Evolutionary conservation across 148 eudicot species (phyloP).

Genomic region (Heliosperma pusillum): DNA sequence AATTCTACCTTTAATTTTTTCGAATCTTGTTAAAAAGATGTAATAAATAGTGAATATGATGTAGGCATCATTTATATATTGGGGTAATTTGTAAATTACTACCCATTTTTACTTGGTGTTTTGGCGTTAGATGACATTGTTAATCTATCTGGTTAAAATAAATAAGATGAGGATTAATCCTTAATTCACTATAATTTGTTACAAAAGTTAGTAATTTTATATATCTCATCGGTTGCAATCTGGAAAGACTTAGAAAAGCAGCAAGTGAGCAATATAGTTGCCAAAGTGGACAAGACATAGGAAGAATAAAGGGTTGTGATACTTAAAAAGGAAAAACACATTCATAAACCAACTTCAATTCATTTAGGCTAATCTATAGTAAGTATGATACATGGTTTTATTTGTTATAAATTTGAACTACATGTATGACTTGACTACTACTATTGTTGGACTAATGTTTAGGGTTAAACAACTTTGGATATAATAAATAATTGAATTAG

Average conservation of each 20-base stretch:
- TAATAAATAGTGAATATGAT: not conserved
- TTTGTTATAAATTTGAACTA: not conserved
- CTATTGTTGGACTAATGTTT: not conserved
- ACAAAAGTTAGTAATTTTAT: not conserved
- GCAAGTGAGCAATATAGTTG: too few relatives aligned
- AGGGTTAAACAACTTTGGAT: slow-evolving; percentile 6
- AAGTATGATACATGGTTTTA: not conserved
- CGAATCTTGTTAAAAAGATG: too few relatives aligned
- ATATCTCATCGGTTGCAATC: too few relatives aligned
- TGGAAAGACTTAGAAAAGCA: too few relatives aligned
- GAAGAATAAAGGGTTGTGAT: not conserved
- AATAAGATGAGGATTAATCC: too few relatives aligned
- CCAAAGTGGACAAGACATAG: not conserved
- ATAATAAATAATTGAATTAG: not conserved
- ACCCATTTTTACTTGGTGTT: too few relatives aligned
- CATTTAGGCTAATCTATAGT: slow-evolving; percentile 6
- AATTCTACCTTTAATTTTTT: not conserved
- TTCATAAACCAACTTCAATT: not conserved
- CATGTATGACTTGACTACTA: too few relatives aligned
- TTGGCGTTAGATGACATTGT: too few relatives aligned
- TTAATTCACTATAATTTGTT: too few relatives aligned
- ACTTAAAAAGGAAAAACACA: not conserved
- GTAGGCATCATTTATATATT: not conserved
- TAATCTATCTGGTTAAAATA: too few relatives aligned
- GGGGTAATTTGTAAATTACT: not conserved